phyloP scores from a whole-genome alignment of 352 stramenopile genomes.

The Globisporangium perplexum region DNA sequence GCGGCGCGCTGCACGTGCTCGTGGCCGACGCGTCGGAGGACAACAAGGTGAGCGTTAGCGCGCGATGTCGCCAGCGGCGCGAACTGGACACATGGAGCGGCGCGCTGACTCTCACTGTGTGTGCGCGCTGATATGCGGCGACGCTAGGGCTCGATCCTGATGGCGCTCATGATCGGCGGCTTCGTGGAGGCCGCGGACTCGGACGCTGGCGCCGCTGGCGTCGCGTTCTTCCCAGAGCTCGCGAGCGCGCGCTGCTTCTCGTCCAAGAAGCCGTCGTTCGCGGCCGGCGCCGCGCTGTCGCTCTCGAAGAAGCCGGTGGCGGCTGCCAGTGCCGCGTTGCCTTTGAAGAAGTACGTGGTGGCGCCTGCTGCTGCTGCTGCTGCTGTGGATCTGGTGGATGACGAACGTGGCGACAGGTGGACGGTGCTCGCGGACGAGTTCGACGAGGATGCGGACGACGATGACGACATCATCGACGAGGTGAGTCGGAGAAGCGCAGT shows the following conservation, averaged over 20 bases:
- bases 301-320: conserved; percentile 34
- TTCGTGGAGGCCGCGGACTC: conserved; percentile 55
- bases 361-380: background rate
- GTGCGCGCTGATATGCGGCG: background rate
- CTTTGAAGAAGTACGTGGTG: conserved; percentile 32
- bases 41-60: conserved; percentile 39
- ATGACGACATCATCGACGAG: conserved; percentile 80
- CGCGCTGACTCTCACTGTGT: conserved; percentile 1
- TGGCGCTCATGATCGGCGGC: conserved; percentile 76
- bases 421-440: conserved; percentile 65
- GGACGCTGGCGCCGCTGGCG: conserved; percentile 16
- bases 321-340: conserved; percentile 13
- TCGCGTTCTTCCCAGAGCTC: conserved; percentile 39
- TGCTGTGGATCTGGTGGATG: background rate
- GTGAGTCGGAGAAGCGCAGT: conserved; percentile 5
- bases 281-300: conserved; percentile 42
- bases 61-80: background rate
- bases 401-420: conserved; percentile 25
- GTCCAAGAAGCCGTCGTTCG: conserved; percentile 59
- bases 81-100: background rate
- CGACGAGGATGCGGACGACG: conserved; percentile 26
- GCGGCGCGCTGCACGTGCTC: conserved; percentile 48
- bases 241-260: conserved; percentile 35
- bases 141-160: conserved; percentile 47
- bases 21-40: conserved; percentile 45